A percentile compares a stretch with the other conserved stretches of the same genome.
Conservation (phyloP, 176 grass and related monocot genomes). For the Aegilops speltoides region DNA sequence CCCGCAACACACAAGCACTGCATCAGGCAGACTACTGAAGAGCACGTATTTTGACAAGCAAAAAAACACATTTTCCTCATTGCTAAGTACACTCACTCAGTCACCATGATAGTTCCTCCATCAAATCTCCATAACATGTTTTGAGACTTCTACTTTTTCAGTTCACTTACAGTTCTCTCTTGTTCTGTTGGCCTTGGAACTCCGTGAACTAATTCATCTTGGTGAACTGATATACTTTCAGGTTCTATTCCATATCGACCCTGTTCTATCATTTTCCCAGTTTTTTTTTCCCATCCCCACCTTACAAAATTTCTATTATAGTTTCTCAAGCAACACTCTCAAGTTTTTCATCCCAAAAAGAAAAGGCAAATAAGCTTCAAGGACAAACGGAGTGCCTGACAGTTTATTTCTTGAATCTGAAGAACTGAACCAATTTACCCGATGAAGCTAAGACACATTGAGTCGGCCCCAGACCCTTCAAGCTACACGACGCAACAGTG, state of each 20-base stretch:
- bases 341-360: not conserved
- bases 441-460: too few relatives aligned
- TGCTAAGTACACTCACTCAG: not conserved
- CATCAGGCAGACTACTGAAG: not conserved
- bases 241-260: too few relatives aligned
- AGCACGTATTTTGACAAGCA: not conserved
- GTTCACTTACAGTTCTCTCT: not conserved
- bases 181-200: not conserved
- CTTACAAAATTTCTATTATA: not conserved
- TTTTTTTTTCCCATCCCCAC: not conserved
- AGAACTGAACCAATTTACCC: not conserved
- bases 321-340: not conserved
- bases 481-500: too few relatives aligned
- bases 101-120: not conserved
- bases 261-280: not conserved
- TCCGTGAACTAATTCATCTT: not conserved
- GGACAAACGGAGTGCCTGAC: not conserved
- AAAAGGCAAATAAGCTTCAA: not conserved
- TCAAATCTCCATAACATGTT: not conserved
- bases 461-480: too few relatives aligned
- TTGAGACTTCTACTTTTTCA: not conserved
- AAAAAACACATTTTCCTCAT: not conserved
- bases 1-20: not conserved
- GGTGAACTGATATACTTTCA: too few relatives aligned
- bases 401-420: too few relatives aligned